Evolutionary conservation across 1,284 basidiomycete genomes (phyloP).

Genomic region (Sanguinoderma infundibulare): DNA sequence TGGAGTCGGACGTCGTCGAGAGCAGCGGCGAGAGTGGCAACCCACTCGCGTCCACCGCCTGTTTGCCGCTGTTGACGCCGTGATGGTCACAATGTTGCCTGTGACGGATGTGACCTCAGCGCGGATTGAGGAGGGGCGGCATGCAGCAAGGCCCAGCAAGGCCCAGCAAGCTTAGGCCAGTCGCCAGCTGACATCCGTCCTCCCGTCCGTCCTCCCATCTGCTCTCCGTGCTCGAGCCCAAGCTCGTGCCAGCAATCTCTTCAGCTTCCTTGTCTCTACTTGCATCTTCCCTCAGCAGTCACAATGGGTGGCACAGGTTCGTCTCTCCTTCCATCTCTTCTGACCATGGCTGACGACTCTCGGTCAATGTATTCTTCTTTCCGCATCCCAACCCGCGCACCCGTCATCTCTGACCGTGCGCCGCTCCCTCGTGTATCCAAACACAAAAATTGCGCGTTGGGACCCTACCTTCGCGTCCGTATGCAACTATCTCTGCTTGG

Average conservation of each 20-base stretch:
- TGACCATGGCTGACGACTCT: conserved; percentile 5
- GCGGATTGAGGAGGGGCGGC: too few relatives aligned
- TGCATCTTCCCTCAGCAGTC: conserved; percentile 3
- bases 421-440: background rate
- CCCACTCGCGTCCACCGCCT: conserved; percentile 10
- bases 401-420: too few relatives aligned
- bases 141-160: too few relatives aligned
- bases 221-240: background rate
- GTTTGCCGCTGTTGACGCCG: conserved; percentile 15
- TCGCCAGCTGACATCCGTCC: background rate
- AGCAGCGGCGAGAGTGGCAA: background rate
- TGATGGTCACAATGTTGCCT: too few relatives aligned
- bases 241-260: background rate
- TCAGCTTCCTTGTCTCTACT: background rate
- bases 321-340: conserved; percentile 1
- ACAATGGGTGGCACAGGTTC: conserved; percentile 39
- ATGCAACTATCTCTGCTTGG: background rate
- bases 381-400: background rate
- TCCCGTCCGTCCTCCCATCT: background rate
- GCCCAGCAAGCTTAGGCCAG: background rate
- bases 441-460: too few relatives aligned
- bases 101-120: too few relatives aligned
- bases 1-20: conserved; percentile 6
- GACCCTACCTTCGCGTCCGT: too few relatives aligned
- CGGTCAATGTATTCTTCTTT: background rate